Evolutionary conservation across 2,329 filamentous ascomycete genomes (phyloP).

Genomic region (Pyrenophora teres): DNA sequence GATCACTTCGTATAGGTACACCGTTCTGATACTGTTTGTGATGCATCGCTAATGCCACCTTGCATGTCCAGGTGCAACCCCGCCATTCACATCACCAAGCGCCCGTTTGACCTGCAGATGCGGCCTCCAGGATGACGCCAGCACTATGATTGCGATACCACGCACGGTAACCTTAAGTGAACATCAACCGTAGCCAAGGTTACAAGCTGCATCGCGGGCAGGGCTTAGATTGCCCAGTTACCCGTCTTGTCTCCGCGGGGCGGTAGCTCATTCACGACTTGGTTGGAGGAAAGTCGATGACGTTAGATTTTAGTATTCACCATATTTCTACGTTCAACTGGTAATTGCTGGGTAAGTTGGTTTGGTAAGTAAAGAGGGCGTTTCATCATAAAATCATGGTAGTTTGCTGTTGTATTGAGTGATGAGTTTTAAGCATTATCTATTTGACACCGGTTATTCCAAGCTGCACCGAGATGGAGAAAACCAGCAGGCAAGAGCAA

Average conservation of each 20-base stretch:
- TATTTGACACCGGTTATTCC: constrained; percentile 1
- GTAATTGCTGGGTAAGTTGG: constrained; percentile 1
- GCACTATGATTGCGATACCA: constrained; percentile 1
- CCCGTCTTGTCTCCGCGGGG: constrained; percentile 9
- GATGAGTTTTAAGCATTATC: background rate
- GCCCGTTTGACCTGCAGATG: constrained; percentile 1
- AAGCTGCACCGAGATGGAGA: constrained; percentile 6
- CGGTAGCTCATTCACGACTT: constrained; percentile 5
- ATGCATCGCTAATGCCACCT: constrained; percentile 3
- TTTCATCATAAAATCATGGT: background rate
- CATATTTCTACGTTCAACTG: background rate
- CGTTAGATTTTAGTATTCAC: constrained; percentile 1
- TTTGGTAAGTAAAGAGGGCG: background rate
- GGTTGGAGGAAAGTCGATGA: constrained; percentile 19
- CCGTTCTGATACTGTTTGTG: background rate
- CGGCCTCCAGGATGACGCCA: constrained; percentile 7
- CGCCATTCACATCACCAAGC: constrained; percentile 8
- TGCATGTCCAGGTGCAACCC: constrained; percentile 3
- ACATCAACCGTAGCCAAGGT: constrained; percentile 14
- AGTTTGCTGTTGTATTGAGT: background rate
- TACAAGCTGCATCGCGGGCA: constrained; percentile 2
- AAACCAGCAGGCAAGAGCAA: constrained; percentile 8
- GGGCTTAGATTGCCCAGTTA: constrained; percentile 14
- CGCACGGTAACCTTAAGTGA: constrained; percentile 17
- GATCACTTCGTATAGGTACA: constrained; percentile 2